Evolutionary conservation across 2,329 filamentous ascomycete species (phyloP), one percentile per base, ranked within the genome.

Genomic region (Fusarium chuoi): DNA sequence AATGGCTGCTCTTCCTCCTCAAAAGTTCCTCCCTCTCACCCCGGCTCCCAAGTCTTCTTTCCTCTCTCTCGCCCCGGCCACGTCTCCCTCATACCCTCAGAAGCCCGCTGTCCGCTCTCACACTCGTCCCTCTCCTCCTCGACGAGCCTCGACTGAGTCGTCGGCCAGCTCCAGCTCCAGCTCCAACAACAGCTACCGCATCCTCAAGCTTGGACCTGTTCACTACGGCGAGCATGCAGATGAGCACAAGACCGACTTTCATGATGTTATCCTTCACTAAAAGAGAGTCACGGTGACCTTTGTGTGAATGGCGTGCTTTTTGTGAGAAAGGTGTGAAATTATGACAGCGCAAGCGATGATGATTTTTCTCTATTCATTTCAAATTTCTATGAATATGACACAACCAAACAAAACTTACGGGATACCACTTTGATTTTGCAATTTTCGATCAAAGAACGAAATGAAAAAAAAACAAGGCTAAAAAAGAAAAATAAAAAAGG

Each of bases 151-250:
- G 65, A 81, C 81, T 71, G 81, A 70, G 63, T 62, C 61, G 24
- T 41, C 61, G 24, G 38, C 79, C 72, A 84, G 81, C 78, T 74
- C 73, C 65, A 77, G 70, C 62, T 79, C 81, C 69, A 80, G 78
- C 76, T 85, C 81, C 77, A 70, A 64, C 75, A 78, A 74, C 64
- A 80, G 84, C 71, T 82, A 84, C 75, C 85, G 86, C 66, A 88
- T 92, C 81, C 86, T 92, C 75, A 91, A 90, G 85, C 88, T 92
- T 65, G 88, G 88, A 30, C 89, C 89, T 39, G 89, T 91, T 67
- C 89, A 91, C 86, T 90, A 85, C 82, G 90, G 90, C 74, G 89
- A 89, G 84, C 87, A 89, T 81, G 82, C 83, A 28, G 88, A 85
- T 70, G 88, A 87, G 62, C 84, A 89, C 83, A 86, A 88, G 83